These are phyloP conservation scores for Leccinum subtestaceum DNA, from an alignment of 768 basidiomycete species.

Conservation along the genomic window DNA sequence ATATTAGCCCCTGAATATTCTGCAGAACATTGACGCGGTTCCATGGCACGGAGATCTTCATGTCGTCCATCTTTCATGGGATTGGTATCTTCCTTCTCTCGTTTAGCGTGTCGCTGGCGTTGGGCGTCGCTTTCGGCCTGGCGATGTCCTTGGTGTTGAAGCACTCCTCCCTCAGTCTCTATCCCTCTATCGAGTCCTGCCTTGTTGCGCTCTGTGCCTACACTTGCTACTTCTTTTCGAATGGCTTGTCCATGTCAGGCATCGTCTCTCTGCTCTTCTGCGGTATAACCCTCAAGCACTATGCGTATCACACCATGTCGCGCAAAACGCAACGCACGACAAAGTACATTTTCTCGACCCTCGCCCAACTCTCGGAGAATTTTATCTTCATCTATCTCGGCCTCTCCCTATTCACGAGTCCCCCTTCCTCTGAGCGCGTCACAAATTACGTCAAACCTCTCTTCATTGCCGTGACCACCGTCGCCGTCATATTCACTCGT, in stretches of 20 bases:
- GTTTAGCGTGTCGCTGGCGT: conserved; percentile 91
- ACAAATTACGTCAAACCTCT: conserved; percentile 90
- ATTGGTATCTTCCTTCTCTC: conserved; percentile 97
- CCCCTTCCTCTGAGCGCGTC: conserved; percentile 73
- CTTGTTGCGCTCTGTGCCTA: conserved; percentile 93
- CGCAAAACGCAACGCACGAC: conserved; percentile 88
- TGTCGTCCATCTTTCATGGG: conserved; percentile 90
- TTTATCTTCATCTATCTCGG: conserved; percentile 99
- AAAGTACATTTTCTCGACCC: conserved; percentile 92
- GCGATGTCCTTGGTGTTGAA: conserved; percentile 90
- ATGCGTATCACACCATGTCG: conserved; percentile 99
- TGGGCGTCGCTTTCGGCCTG: conserved; percentile 90
- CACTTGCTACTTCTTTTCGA: conserved; percentile 99
- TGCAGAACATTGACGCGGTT: conserved; percentile 86
- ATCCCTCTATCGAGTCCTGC: conserved; percentile 96
- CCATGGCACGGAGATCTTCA: conserved; percentile 82
- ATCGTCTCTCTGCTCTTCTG: conserved; percentile 98
- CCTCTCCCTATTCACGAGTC: conserved; percentile 89
- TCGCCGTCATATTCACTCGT: conserved; percentile 91
- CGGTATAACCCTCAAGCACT: conserved; percentile 98
- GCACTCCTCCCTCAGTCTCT: conserved; percentile 82
- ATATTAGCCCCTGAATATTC: not conserved
- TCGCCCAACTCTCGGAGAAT: conserved; percentile 94
- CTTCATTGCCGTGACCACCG: conserved; percentile 88
- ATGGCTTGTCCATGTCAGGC: conserved; percentile 89